Base-by-base conservation (phyloP, 2,329 filamentous ascomycete genomes). In the Dryadomyces quercivorus region DNA sequence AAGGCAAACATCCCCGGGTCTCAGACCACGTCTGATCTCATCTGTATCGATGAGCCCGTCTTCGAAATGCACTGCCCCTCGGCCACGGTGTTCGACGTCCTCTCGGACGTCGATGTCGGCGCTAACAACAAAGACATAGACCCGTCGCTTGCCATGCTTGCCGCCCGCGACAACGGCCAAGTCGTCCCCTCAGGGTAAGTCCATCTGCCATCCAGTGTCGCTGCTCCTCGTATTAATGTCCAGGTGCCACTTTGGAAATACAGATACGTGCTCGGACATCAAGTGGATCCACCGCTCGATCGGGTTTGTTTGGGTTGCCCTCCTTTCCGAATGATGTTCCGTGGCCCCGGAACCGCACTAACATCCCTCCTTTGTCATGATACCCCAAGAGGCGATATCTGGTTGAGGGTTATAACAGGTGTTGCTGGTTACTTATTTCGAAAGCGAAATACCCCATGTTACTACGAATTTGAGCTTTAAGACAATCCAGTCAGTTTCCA, bases 201-300 rank as follows among this genome's bases (percentile, higher is more conserved):
- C 20, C 20, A 8, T 44, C 16, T 44, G n/a, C 10, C 7, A 20
- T 18, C 18, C 8, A 18, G 22, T 42, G 2, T 10, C 12, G 20
- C 36, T 8, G 36, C 15, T 42, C 8, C 21, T 4, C n/a, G 22
- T 18, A 15, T 53, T 53, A 18, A 48, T 43, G 20, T 10, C 3
- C 36, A 56, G 56, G n/a, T 58, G 56, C 42, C 51, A 56, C 18
- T 58, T 54, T 43, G 56, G 56, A 8, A 58, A 58, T 18, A 58
- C 56, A n/a, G 56, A 58, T 26, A 56, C 56, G 2, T 58, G 56
- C 50, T 58, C 56, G 3, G 56, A 56, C 43, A 51, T 45, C 10
- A 20, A 34, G 22, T 57, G 56, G 56, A 53, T 53, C 36, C 56
- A 55, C 47, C 50, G 50, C 10, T 22, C 53, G 1, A 44, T 40